phyloP scores from a whole-genome alignment of 2,329 filamentous ascomycete species.

The Chlorencoelia australis region DNA sequence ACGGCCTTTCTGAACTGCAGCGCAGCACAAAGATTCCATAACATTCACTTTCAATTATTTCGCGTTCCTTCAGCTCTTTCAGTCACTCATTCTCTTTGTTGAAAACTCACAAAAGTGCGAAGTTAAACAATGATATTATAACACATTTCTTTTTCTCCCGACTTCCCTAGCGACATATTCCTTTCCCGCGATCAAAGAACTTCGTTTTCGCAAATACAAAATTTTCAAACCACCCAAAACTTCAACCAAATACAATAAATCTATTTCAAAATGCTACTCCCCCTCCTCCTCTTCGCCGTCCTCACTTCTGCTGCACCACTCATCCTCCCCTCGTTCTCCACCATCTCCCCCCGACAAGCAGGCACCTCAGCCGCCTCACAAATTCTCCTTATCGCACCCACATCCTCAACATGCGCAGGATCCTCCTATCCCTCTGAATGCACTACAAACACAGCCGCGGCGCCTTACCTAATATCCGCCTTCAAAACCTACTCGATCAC shows the following conservation, averaged over 20 bases:
- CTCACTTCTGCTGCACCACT: not conserved
- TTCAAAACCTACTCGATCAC: slow-evolving; percentile 45
- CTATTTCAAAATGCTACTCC: not conserved
- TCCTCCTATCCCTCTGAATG: slow-evolving; percentile 40
- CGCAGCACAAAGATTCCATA: too few species aligned
- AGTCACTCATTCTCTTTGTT: too few species aligned
- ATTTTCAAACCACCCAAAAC: not conserved
- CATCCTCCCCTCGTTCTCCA: not conserved
- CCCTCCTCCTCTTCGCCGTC: not conserved
- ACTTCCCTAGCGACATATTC: too few species aligned
- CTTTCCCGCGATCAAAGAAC: too few species aligned
- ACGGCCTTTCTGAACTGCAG: too few species aligned
- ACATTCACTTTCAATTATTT: too few species aligned
- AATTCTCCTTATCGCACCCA: slow-evolving; percentile 36
- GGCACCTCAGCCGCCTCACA: not conserved
- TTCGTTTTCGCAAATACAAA: too few species aligned
- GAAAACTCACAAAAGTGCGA: too few species aligned
- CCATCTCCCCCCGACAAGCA: not conserved
- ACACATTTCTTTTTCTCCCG: too few species aligned
- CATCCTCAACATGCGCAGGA: slow-evolving; percentile 35
- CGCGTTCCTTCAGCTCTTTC: too few species aligned
- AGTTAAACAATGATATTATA: too few species aligned
- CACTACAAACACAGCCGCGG: slow-evolving; percentile 40
- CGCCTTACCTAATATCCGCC: slow-evolving; percentile 37
- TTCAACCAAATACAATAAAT: too few species aligned